Percentiles rank a stretch among this genome's conserved stretches.
Evolutionary conservation across 768 basidiomycete genomes (phyloP).

Genomic region (Lactarius quietus): DNA sequence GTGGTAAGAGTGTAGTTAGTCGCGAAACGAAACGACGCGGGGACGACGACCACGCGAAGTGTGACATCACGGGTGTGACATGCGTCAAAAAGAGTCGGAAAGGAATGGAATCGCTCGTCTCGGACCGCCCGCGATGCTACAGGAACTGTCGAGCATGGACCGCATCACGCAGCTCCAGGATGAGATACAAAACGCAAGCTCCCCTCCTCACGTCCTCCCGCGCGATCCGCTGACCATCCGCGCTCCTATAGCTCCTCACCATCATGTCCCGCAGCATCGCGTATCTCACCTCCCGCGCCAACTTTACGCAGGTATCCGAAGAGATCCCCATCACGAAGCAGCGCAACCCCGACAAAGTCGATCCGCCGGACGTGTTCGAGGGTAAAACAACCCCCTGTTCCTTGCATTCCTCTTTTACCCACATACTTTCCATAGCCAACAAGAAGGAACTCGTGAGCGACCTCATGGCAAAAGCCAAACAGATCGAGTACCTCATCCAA

Average conservation of each 20-base stretch:
- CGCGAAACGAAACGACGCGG: background rate
- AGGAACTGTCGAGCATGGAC: constrained; percentile 92
- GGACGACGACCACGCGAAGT: background rate
- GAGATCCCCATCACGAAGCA: constrained; percentile 84
- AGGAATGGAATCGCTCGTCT: constrained; percentile 13
- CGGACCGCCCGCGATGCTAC: constrained; percentile 73
- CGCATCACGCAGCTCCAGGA: constrained; percentile 94
- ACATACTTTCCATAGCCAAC: constrained; percentile 50
- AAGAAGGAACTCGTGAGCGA: constrained; percentile 81
- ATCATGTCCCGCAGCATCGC: constrained; percentile 84
- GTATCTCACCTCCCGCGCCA: constrained; percentile 73
- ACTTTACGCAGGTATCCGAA: constrained; percentile 72
- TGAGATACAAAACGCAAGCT: constrained; percentile 78
- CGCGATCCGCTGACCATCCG: background rate
- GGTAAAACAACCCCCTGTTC: constrained; percentile 38
- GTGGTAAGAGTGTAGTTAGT: background rate
- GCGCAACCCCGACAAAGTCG: constrained; percentile 67
- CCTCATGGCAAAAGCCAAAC: constrained; percentile 82
- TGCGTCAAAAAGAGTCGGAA: background rate
- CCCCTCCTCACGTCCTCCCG: background rate
- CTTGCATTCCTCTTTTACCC: background rate
- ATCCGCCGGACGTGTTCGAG: constrained; percentile 70
- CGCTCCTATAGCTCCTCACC: constrained; percentile 58
- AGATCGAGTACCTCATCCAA: constrained; percentile 81
- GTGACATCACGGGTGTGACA: constrained; percentile 16